Conservation (phyloP, 352 stramenopile species). For the Phytophthora chlamydospora region DNA sequence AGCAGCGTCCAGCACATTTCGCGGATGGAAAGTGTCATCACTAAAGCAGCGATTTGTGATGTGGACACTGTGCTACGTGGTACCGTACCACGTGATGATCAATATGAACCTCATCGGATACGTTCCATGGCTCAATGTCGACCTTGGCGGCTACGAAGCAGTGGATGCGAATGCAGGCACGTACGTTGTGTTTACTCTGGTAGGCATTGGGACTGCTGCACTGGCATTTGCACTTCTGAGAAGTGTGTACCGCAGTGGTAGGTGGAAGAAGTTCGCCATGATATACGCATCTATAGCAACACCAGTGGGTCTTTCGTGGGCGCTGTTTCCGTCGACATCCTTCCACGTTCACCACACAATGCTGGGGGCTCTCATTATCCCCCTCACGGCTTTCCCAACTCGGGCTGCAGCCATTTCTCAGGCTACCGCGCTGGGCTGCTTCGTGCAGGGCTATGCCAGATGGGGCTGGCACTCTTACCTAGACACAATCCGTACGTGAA, state of each 20-base stretch:
- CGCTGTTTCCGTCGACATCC: constrained; percentile 58
- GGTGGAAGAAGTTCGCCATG: constrained; percentile 45
- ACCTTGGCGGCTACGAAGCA: constrained; percentile 68
- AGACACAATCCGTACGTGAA: constrained; percentile 58
- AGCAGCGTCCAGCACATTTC: constrained; percentile 53
- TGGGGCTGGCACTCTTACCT: constrained; percentile 82
- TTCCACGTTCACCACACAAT: constrained; percentile 85
- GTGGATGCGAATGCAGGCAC: constrained; percentile 52
- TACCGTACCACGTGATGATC: constrained; percentile 73
- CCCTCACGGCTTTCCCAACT: constrained; percentile 73
- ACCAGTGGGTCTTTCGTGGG: constrained; percentile 49
- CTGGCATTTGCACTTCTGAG: constrained; percentile 46
- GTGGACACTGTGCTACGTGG: constrained; percentile 68
- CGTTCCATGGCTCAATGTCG: constrained; percentile 76
- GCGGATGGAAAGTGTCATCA: constrained; percentile 39
- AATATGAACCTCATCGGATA: constrained; percentile 82
- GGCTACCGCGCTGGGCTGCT: constrained; percentile 55
- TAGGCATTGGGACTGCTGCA: constrained; percentile 37
- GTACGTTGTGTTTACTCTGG: constrained; percentile 60
- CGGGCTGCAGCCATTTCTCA: constrained; percentile 61
- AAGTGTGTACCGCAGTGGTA: constrained; percentile 46
- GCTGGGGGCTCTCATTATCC: constrained; percentile 64
- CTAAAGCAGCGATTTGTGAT: constrained; percentile 47
- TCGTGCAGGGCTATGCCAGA: constrained; percentile 76
- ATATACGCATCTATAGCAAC: constrained; percentile 44